Base-by-base conservation (phyloP, 176 grass and related monocot species). In the Hsuehochloa calcarea region DNA sequence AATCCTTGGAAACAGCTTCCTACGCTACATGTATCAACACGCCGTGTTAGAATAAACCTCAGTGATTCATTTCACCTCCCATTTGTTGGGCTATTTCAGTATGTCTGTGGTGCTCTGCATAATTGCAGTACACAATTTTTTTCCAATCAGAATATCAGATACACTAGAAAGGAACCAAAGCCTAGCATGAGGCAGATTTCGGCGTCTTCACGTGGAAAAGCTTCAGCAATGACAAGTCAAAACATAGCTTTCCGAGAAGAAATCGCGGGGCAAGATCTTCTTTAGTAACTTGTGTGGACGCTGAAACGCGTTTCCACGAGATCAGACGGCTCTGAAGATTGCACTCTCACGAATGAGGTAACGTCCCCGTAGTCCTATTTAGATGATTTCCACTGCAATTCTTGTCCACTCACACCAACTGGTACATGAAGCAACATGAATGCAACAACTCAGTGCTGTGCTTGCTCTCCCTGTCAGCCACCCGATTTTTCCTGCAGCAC, bases 21-120 rank as follows among this genome's bases (percentile, higher is more conserved):
- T 39, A 66, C 69, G 62, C 68, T 39, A 82, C 69, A 67, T 82
- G 92, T 94, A 84, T 91, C 89, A 86, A 88, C 50, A 84, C 12
- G 4, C 61, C 29, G 22, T 89, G 63, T 52, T 75, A 87, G 75
- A 52, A 68, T 78, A 83, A 82, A 73, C 34, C 37, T 50, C 56
- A 20, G 25, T 67, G 68, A 83, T 68, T 83, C 58, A 3, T 35
- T 79, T 67, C 66, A 31, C 29, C 26, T 17, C 1, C 5, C 6
- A 25, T 62, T 29, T 76, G 17, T 50, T 44, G 1, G 37, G 26
- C 37, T 34, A n/a, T 64, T 61, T 34, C 31, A n/a, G 6, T 43
- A 56, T 41, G 23, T 7, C 0, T 76, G 10, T 44, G 77, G 8
- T 40, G 55, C 59, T 72, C 8, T 70, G 10, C 20, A 26, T 38